Percentiles rank a stretch among this genome's conserved stretches.
phyloP scores from a whole-genome alignment of 257 asterid species.

The Forsythia suspensa region DNA sequence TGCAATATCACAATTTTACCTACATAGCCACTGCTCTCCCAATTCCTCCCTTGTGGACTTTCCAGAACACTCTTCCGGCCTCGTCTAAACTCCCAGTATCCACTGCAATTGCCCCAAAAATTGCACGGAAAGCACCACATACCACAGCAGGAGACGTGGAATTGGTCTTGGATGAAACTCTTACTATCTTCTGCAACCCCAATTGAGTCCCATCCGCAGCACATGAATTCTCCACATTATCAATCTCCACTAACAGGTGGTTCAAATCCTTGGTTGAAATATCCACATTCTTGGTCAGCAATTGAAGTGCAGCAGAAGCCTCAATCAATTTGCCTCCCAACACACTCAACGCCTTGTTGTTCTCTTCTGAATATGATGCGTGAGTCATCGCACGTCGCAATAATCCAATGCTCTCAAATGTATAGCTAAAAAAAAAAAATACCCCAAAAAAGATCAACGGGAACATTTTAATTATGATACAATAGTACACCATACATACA shows the following conservation, averaged over 20 bases:
- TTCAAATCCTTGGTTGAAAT: slow-evolving; percentile 57
- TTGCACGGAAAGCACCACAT: slow-evolving; percentile 77
- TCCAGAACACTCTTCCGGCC: slow-evolving; percentile 44
- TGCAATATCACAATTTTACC: slow-evolving; percentile 26
- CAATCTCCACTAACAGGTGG: slow-evolving; percentile 31
- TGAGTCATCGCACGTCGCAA: slow-evolving; percentile 76
- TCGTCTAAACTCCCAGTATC: slow-evolving; percentile 57
- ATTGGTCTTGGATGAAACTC: slow-evolving; percentile 64
- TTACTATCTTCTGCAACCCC: slow-evolving; percentile 60
- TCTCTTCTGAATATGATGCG: slow-evolving; percentile 76
- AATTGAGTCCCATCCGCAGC: slow-evolving; percentile 51
- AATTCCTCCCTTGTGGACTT: slow-evolving; percentile 27
- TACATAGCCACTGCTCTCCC: slow-evolving; percentile 38
- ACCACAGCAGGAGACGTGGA: slow-evolving; percentile 60
- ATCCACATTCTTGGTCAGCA: slow-evolving; percentile 46
- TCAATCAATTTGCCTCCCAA: slow-evolving; percentile 58
- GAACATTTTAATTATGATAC: neutral
- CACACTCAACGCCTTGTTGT: slow-evolving; percentile 69
- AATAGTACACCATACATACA: slow-evolving; percentile 1
- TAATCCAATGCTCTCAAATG: slow-evolving; percentile 50
- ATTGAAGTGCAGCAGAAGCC: slow-evolving; percentile 40
- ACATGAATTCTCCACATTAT: slow-evolving; percentile 61
- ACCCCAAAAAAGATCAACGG: neutral
- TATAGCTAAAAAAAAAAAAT: slow-evolving; percentile 48
- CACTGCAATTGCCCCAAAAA: slow-evolving; percentile 69